These are phyloP conservation scores for Ogataea kodamae DNA, from an alignment of 805 yeast genomes.

Conservation along the genomic window DNA sequence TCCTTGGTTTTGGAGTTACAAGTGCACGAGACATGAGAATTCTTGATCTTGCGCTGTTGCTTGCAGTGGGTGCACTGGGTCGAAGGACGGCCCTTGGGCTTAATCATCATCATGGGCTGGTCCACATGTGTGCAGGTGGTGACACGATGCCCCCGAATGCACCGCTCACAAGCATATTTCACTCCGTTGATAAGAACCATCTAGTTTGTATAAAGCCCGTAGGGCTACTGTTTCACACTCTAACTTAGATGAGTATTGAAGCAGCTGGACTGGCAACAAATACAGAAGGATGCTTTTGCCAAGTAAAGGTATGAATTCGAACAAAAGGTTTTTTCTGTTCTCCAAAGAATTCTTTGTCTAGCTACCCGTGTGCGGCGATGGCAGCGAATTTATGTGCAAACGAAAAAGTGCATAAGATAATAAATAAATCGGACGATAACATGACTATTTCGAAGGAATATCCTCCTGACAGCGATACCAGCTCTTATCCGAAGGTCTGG, in stretches of 20 bases:
- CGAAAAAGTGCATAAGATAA: no score
- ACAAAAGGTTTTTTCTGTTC: not conserved
- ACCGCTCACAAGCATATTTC: constrained; percentile 92
- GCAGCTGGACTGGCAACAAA: no score
- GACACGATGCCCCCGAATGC: constrained; percentile 95
- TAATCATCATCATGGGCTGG: constrained; percentile 85
- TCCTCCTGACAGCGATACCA: constrained; percentile 21
- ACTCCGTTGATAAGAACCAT: constrained; percentile 93
- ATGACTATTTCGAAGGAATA: constrained; percentile 14
- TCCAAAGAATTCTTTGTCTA: not conserved
- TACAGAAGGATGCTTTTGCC: no score
- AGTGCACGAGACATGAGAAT: constrained; percentile 64
- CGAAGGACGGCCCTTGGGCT: constrained; percentile 95
- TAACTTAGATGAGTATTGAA: no score
- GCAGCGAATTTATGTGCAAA: no score
- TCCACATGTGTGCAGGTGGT: constrained; percentile 92
- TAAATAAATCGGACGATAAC: no score
- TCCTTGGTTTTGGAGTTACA: constrained; percentile 52
- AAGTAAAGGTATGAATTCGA: no score
- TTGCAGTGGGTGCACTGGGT: constrained; percentile 88
- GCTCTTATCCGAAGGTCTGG: constrained; percentile 40
- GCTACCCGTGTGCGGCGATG: no score
- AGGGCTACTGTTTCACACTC: no score
- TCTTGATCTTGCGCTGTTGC: constrained; percentile 63
- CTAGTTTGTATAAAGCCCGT: no score